Evolutionary conservation across 116 monocot genomes (phyloP).

Genomic region (Papilionanthe hybrid): DNA sequence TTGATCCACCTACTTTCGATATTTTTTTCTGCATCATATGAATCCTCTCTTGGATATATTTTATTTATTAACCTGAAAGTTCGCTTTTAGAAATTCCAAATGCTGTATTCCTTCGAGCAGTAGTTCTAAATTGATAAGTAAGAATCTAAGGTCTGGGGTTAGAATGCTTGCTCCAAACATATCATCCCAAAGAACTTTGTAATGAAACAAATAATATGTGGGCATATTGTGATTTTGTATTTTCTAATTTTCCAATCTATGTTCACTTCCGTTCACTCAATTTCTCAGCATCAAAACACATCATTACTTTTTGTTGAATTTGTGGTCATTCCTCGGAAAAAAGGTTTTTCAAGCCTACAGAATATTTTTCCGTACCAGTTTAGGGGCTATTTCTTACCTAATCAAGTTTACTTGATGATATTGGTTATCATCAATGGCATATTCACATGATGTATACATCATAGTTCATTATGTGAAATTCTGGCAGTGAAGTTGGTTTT

Average conservation of each 20-base stretch:
- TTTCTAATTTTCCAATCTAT: no score
- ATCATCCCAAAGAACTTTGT: no score
- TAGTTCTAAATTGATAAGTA: background rate
- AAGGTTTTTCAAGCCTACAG: background rate
- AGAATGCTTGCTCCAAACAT: background rate
- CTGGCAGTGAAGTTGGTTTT: no score
- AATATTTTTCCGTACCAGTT: background rate
- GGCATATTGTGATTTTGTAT: no score
- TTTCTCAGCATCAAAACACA: no score
- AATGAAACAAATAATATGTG: no score
- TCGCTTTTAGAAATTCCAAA: background rate
- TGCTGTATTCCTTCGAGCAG: background rate
- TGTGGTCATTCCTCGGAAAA: background rate
- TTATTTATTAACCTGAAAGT: background rate
- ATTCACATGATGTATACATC: no score
- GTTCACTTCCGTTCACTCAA: no score
- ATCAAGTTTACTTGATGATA: background rate
- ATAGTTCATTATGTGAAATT: no score
- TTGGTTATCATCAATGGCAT: no score
- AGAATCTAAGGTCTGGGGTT: background rate
- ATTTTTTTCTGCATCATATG: background rate
- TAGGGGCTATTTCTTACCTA: background rate
- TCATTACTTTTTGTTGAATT: background rate
- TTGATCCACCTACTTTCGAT: background rate
- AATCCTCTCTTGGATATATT: background rate